These are phyloP conservation scores for Tulasnella sp. DNA, from an alignment of 768 basidiomycete genomes.

Conservation along the genomic window DNA sequence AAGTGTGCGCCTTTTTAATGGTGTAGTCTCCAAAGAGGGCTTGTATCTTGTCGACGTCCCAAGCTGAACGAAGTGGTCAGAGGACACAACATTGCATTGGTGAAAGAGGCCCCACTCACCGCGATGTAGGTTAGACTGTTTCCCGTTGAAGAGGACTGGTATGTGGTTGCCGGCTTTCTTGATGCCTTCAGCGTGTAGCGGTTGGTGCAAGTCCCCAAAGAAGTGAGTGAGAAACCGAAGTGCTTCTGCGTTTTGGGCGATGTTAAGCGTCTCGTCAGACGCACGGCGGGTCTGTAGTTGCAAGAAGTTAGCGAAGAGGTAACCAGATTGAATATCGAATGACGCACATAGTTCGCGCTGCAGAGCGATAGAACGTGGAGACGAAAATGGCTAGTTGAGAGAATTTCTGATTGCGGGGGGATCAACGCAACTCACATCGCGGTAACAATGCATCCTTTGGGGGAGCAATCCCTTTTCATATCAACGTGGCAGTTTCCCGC, in stretches of 20 bases:
- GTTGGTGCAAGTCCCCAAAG: conserved; percentile 12
- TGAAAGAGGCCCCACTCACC: not conserved
- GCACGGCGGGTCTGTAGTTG: not conserved
- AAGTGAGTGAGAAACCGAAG: conserved; percentile 10
- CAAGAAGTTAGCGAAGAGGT: not conserved
- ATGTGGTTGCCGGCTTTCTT: conserved; percentile 13
- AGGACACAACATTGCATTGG: too few relatives aligned
- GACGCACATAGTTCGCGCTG: not conserved
- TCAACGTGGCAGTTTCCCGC: not conserved
- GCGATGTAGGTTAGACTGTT: not conserved
- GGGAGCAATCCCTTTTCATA: not conserved
- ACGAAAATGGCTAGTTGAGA: too few relatives aligned
- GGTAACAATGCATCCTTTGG: not conserved
- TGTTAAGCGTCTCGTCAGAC: not conserved
- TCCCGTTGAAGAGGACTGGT: not conserved
- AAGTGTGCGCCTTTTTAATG: too few relatives aligned
- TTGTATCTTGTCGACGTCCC: too few relatives aligned
- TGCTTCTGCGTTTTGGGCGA: not conserved
- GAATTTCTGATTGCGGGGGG: too few relatives aligned
- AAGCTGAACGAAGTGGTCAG: too few relatives aligned
- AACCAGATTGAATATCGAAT: too few relatives aligned
- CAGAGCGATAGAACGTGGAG: too few relatives aligned
- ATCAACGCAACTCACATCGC: not conserved
- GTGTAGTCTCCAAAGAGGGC: too few relatives aligned
- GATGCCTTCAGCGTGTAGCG: conserved; percentile 15